Evolutionary conservation across 2,329 filamentous ascomycete species (phyloP).

Genomic region (Arachnomyces sp.): DNA sequence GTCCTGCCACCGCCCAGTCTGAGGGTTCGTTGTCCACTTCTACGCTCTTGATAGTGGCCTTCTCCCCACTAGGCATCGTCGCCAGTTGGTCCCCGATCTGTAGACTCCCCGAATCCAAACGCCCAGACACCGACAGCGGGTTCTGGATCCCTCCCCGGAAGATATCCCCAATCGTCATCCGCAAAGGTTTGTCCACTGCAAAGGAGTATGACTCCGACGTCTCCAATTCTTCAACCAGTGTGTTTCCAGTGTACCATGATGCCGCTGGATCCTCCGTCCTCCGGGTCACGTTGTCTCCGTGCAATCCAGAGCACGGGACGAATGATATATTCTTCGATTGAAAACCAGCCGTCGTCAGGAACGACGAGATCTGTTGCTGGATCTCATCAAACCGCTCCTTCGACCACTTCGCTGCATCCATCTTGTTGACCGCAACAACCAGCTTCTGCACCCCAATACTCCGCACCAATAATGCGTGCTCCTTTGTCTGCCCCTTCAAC

Average conservation of each 20-base stretch:
- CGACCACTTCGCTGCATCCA: conserved; percentile 80
- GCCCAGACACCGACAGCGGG: conserved; percentile 75
- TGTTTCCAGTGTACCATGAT: conserved; percentile 73
- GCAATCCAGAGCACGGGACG: conserved; percentile 80
- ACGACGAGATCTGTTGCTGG: conserved; percentile 69
- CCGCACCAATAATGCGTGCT: conserved; percentile 80
- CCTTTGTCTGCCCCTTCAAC: conserved; percentile 84
- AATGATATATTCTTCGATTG: conserved; percentile 72
- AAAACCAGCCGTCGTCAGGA: conserved; percentile 76
- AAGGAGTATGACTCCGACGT: conserved; percentile 64
- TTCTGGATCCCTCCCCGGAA: conserved; percentile 73
- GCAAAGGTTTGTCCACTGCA: conserved; percentile 67
- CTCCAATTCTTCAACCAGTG: conserved; percentile 77
- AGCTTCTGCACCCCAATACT: conserved; percentile 85
- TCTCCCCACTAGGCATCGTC: conserved; percentile 72
- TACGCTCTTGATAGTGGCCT: conserved; percentile 70
- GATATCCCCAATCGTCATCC: conserved; percentile 80
- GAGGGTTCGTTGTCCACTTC: conserved; percentile 63
- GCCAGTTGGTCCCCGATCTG: conserved; percentile 76
- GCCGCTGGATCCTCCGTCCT: conserved; percentile 40
- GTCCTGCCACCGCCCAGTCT: conserved; percentile 89
- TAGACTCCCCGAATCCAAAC: conserved; percentile 72
- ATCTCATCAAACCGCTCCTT: conserved; percentile 79
- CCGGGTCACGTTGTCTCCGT: conserved; percentile 72
- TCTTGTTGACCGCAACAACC: conserved; percentile 90